These are phyloP conservation scores for Penicilliopsis zonata DNA, from an alignment of 495 filamentous ascomycete species.

Conservation along the genomic window DNA sequence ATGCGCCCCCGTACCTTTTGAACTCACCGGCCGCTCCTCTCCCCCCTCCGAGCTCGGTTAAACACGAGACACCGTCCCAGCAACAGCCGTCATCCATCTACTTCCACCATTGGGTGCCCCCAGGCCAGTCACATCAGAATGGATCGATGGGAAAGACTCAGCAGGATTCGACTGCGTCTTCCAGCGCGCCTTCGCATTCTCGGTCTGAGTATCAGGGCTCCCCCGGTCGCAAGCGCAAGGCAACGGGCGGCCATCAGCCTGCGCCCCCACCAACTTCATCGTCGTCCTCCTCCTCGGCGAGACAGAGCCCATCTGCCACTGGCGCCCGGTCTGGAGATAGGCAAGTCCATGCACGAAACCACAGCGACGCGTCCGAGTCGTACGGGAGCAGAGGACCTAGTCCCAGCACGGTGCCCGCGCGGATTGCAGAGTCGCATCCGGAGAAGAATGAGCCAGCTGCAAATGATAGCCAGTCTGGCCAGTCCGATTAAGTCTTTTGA, in stretches of 20 bases:
- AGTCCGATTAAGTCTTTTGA: too few relatives aligned
- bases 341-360: slow-evolving; percentile 3
- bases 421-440: too few relatives aligned
- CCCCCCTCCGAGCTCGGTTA: slow-evolving; percentile 26
- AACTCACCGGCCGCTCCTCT: slow-evolving; percentile 14
- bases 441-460: too few relatives aligned
- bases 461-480: too few relatives aligned
- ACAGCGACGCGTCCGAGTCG: slow-evolving; percentile 3
- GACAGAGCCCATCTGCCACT: not conserved
- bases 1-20: not conserved
- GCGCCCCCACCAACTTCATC: slow-evolving; percentile 23
- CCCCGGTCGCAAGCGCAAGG: slow-evolving; percentile 32
- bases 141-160: slow-evolving; percentile 16
- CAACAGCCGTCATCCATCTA: slow-evolving; percentile 62
- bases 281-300: not conserved
- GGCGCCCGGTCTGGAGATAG: not conserved
- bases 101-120: slow-evolving; percentile 89
- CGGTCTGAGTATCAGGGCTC: slow-evolving; percentile 24
- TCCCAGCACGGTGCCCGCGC: not conserved
- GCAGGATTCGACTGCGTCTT: slow-evolving; percentile 13
- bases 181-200: slow-evolving; percentile 13
- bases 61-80: slow-evolving; percentile 38
- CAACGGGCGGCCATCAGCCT: slow-evolving; percentile 21
- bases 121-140: slow-evolving; percentile 31
- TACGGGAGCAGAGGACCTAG: slow-evolving; percentile 1